Base-by-base conservation (phyloP, 2,329 filamentous ascomycete species). In the Proliferodiscus dingleyae region DNA sequence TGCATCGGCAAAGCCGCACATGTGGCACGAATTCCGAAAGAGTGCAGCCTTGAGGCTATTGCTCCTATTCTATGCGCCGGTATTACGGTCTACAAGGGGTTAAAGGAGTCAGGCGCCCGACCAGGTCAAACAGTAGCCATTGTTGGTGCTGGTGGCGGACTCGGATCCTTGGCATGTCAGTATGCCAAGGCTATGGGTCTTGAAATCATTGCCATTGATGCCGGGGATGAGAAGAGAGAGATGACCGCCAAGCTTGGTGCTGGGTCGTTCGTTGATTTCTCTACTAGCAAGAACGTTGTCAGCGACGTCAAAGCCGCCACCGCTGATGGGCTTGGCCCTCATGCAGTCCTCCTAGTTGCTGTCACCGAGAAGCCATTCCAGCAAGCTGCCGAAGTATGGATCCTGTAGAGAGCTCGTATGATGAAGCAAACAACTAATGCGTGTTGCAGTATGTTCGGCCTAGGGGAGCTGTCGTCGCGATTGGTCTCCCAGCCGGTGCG, bases 281-380 rank as follows among this genome's bases (percentile, higher is more conserved):
- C 71, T 45, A 83, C 71, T 47, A 81, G 79, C 64, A 80, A 83
- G 67, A 84, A 95, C 68, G 68, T 96, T 21, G 85, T 95, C 57
- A 79, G 80, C 57, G 88, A 94, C 55, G 90, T 96, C 54, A 87
- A 89, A 72, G 81, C 80, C 37, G 83, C 83, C 22, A 94, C 88
- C 1, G 70, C 79, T 22, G 89, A 91, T 58, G 87, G 87, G 16
- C 77, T 88, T 13, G 91, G 91, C 42, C 89, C 90, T 4, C 86
- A 95, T 61, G 90, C 89, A 30, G 89, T 91, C 51, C 74, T 96
- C 55, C 75, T 96, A 36, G 80, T 96, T 50, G 90, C 91, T 51
- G 89, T 88, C 42, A 79, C 75, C 59, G 90, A 96, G 77, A 88
- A 85, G 74, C 91, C 91, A 43, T 96, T 96, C 82, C 89, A 95